Base-by-base conservation (phyloP, 2,329 filamentous ascomycete species). In the Phymatotrichopsis omnivora region DNA sequence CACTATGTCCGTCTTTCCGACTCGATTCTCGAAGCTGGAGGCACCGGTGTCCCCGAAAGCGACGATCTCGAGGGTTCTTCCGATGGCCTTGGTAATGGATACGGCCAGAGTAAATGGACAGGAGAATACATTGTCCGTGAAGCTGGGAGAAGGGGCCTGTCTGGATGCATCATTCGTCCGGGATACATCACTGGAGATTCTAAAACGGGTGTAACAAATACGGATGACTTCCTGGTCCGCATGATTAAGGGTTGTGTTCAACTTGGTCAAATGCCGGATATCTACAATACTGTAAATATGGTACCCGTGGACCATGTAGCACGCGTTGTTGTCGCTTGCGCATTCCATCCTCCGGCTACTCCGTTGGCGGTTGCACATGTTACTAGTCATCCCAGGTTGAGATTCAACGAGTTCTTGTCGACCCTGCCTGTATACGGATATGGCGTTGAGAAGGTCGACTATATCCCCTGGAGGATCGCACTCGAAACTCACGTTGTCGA, bases 41-140 rank as follows among this genome's bases (percentile, higher is more conserved):
- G 75, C 6, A 69, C 68, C 16, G 75, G 76, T 10, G 73, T 94
- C 12, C 68, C 72, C 16, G 89, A 95, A 62, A 71, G 70, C 0
- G 87, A 95, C 60, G 78, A 89, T 54, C 70, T 95, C 51, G 68
- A 75, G 55, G 85, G 86, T 42, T 87, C 83, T 58, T 72, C 77
- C 29, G 77, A 69, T 41, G 84, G 84, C 24, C 75, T 95, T 2
- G 78, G 77, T 29, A 94, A 84, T 1, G 87, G 89, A 4, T 95
- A 95, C 58, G 87, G 89, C 2, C 87, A 95, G 63, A 78, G 76
- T 54, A 95, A 96, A 67, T 95, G 86, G 86, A 82, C 75, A 5
- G 73, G 74, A 3, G 77, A 80, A 60, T 75, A 74, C 55, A 70
- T 95, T 36, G 75, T 86, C 17, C 74, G 83, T 19, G 82, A 85